Evolutionary conservation across 371 early-diverging fungal genomes (phyloP).

Genomic region (Cokeromyces recurvatus): DNA sequence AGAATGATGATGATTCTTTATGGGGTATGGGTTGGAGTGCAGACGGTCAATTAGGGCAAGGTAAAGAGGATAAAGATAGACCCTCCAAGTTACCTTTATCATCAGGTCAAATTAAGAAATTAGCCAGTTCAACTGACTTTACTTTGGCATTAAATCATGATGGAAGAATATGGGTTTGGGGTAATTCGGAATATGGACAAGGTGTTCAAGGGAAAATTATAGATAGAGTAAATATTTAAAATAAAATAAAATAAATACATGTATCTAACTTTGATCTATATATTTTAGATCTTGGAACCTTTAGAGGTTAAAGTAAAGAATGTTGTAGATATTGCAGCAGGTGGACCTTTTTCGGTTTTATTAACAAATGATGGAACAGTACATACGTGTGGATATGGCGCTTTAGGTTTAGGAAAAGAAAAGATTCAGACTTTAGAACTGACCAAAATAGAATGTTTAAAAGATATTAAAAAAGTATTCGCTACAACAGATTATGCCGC

Average conservation of each 20-base stretch:
- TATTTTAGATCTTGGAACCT: constrained; percentile 66
- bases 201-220: constrained; percentile 66
- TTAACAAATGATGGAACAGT: constrained; percentile 59
- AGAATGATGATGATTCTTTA: no score
- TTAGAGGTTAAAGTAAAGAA: constrained; percentile 32
- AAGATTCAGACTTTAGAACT: constrained; percentile 47
- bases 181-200: constrained; percentile 83
- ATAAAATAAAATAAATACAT: no score
- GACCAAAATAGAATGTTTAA: constrained; percentile 26
- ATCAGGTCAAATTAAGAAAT: constrained; percentile 33
- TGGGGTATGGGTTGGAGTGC: constrained; percentile 83
- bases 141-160: constrained; percentile 56
- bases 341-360: constrained; percentile 68
- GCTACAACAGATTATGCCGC: constrained; percentile 63
- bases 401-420: constrained; percentile 56
- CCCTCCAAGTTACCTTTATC: constrained; percentile 44
- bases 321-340: constrained; percentile 63
- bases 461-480: constrained; percentile 34
- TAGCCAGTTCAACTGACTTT: constrained; percentile 70
- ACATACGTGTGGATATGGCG: constrained; percentile 71
- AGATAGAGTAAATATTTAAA: constrained; percentile 57
- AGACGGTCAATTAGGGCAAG: constrained; percentile 76
- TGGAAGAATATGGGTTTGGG: constrained; percentile 69
- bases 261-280: no score
- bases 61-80: constrained; percentile 37